Evolutionary conservation across 208 protist species (phyloP).

Genomic region (Trypanosoma melophagium): DNA sequence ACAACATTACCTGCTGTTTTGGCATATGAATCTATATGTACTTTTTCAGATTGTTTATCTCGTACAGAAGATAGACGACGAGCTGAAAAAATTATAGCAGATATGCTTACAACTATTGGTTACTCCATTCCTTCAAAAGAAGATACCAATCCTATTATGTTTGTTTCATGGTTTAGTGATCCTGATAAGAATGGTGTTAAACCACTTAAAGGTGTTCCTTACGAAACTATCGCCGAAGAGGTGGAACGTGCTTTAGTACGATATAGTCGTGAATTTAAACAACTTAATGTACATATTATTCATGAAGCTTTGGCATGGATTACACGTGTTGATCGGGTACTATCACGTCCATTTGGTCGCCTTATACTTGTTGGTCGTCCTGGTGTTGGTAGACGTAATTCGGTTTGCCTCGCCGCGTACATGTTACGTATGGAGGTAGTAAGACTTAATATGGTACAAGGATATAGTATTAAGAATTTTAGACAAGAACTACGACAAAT

Average conservation of each 20-base stretch:
- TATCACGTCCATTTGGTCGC: constrained; percentile 83
- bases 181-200: constrained; percentile 23
- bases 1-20: constrained; percentile 91
- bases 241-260: constrained; percentile 87
- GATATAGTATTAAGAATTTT: constrained; percentile 91
- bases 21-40: constrained; percentile 90
- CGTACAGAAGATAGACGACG: constrained; percentile 63
- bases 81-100: constrained; percentile 70
- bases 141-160: constrained; percentile 77
- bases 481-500: constrained; percentile 76
- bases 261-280: constrained; percentile 95
- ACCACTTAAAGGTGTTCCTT: constrained; percentile 67
- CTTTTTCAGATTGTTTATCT: constrained; percentile 94
- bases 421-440: constrained; percentile 87
- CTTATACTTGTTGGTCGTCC: constrained; percentile 92
- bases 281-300: constrained; percentile 91
- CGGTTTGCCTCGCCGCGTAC: constrained; percentile 81
- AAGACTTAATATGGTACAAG: constrained; percentile 87
- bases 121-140: constrained; percentile 79
- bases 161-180: constrained; percentile 84
- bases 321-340: constrained; percentile 89
- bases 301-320: constrained; percentile 90
- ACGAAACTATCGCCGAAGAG: constrained; percentile 67
- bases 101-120: constrained; percentile 85
- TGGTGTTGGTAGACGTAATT: constrained; percentile 86